Evolutionary conservation across 2,329 filamentous ascomycete species (phyloP).

Genomic region (Colletotrichum caudatum): DNA sequence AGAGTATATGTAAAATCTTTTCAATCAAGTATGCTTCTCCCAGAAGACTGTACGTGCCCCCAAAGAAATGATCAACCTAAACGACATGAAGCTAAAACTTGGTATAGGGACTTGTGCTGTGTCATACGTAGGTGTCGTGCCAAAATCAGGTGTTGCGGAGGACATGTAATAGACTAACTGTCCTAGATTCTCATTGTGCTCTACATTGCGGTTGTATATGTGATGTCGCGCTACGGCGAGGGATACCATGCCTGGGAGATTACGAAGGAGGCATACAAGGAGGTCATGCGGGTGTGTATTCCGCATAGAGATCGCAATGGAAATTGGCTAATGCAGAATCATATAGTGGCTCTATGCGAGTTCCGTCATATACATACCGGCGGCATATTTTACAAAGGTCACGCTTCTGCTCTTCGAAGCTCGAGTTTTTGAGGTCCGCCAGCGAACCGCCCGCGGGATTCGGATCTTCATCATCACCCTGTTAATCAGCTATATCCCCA

Average conservation of each 20-base stretch:
- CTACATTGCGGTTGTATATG: conserved; percentile 26
- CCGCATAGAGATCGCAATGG: too few species aligned
- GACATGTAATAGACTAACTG: not conserved
- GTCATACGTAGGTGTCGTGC: conserved; percentile 29
- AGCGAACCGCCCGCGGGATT: conserved; percentile 46
- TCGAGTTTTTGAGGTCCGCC: conserved; percentile 47
- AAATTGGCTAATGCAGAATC: not conserved
- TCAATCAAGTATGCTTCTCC: conserved; percentile 16
- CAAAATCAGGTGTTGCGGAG: not conserved
- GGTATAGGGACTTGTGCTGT: conserved; percentile 30
- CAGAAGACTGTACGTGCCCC: conserved; percentile 30
- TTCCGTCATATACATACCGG: conserved; percentile 48
- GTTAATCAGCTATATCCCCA: conserved; percentile 46
- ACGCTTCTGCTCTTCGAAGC: conserved; percentile 50
- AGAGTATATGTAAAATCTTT: conserved; percentile 43
- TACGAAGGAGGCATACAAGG: conserved; percentile 36
- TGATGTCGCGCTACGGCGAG: conserved; percentile 45
- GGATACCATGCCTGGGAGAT: conserved; percentile 46
- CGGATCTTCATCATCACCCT: conserved; percentile 47
- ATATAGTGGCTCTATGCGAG: conserved; percentile 47
- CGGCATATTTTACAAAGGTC: conserved; percentile 49
- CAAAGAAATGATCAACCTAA: not conserved
- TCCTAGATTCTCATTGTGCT: conserved; percentile 14
- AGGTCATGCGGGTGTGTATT: conserved; percentile 41
- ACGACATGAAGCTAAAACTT: conserved; percentile 1